Conservation (phyloP, 148 eudicot species). For the Gaultheria prostrata region DNA sequence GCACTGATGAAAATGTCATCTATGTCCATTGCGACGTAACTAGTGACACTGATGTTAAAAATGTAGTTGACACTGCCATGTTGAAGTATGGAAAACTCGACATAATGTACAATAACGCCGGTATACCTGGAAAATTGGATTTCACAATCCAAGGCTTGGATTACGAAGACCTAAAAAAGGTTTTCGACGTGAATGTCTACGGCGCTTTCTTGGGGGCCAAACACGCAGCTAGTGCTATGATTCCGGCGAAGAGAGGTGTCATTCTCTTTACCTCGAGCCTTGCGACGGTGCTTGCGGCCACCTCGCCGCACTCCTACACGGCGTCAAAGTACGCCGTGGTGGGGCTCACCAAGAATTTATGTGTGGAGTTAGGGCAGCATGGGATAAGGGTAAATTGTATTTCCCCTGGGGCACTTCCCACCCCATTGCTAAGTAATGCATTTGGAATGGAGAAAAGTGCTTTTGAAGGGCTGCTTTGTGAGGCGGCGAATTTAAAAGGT, state of each 20-base stretch:
- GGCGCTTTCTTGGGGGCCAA: slow-evolving; percentile 9
- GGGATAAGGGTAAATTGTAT: slow-evolving; percentile 4
- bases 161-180: neutral
- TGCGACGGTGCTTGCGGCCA: neutral
- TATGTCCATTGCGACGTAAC: neutral
- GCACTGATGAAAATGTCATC: neutral
- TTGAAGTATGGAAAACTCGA: neutral
- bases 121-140: neutral
- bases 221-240: neutral
- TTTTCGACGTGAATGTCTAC: neutral
- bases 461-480: neutral
- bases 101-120: neutral
- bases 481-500: neutral
- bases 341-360: neutral
- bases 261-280: slow-evolving; percentile 6
- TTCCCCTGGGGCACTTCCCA: neutral
- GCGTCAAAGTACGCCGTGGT: neutral
- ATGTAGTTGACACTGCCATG: neutral
- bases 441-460: neutral
- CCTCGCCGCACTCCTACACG: neutral
- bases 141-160: neutral
- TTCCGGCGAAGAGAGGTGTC: neutral
- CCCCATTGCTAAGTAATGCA: neutral
- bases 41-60: neutral
- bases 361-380: slow-evolving; percentile 7